These are phyloP conservation scores for Monilinia polystroma DNA, from an alignment of 2,329 filamentous ascomycete species.

Conservation along the genomic window DNA sequence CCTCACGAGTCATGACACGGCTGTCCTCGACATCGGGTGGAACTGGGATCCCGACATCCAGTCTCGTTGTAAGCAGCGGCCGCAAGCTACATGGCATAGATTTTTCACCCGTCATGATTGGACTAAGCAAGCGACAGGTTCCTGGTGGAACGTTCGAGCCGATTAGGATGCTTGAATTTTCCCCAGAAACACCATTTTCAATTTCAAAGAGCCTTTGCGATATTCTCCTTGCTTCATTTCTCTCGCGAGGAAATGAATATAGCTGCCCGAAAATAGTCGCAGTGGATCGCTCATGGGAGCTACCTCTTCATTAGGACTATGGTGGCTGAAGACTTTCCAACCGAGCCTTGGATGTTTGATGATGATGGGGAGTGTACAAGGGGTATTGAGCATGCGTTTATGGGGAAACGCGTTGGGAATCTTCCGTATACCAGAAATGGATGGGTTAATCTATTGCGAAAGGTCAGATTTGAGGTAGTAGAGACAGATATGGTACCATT, in stretches of 20 bases:
- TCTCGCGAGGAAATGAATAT: slow-evolving; percentile 23
- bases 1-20: neutral
- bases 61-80: slow-evolving; percentile 29
- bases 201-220: slow-evolving; percentile 25
- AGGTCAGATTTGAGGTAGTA: slow-evolving; percentile 11
- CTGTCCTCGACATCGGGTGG: slow-evolving; percentile 41
- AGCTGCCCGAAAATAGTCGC: slow-evolving; percentile 16
- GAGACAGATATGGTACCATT: slow-evolving; percentile 6
- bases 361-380: slow-evolving; percentile 16
- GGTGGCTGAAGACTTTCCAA: slow-evolving; percentile 14
- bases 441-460: slow-evolving; percentile 13
- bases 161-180: slow-evolving; percentile 28
- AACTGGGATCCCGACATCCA: slow-evolving; percentile 38
- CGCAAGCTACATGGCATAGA: slow-evolving; percentile 29
- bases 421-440: slow-evolving; percentile 3
- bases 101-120: slow-evolving; percentile 40
- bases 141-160: slow-evolving; percentile 26
- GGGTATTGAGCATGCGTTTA: slow-evolving; percentile 10
- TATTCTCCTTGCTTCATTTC: slow-evolving; percentile 27
- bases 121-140: slow-evolving; percentile 24
- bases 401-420: slow-evolving; percentile 3
- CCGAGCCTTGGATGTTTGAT: slow-evolving; percentile 7
- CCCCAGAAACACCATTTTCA: neutral
- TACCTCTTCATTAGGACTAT: slow-evolving; percentile 29
- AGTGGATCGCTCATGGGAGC: slow-evolving; percentile 27